These are phyloP conservation scores for Penicillium odoratum DNA, from an alignment of 495 filamentous ascomycete species.

Conservation along the genomic window DNA sequence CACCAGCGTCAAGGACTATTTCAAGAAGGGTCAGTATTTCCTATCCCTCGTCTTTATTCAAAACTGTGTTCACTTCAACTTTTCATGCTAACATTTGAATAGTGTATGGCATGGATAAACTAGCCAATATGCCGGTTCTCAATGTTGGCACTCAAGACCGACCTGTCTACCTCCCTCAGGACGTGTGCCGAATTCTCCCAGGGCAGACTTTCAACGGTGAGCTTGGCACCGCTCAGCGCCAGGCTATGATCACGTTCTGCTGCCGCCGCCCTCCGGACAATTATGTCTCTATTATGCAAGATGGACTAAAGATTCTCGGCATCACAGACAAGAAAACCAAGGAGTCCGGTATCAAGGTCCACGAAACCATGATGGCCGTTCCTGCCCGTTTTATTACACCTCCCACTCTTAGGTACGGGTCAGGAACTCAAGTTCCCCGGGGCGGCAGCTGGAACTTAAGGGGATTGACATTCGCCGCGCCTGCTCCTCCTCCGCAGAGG, in stretches of 20 bases:
- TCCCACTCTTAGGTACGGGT: conserved; percentile 19
- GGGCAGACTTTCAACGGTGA: conserved; percentile 60
- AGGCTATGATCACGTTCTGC: conserved; percentile 64
- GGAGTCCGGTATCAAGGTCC: conserved; percentile 2
- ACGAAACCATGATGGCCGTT: conserved; percentile 18
- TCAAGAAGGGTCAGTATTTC: conserved; percentile 13
- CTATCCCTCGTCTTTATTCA: background rate
- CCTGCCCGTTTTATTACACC: conserved; percentile 18
- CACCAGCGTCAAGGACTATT: conserved; percentile 20
- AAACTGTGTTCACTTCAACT: background rate
- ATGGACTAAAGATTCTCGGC: conserved; percentile 50
- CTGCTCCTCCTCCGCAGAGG: background rate
- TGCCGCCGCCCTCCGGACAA: conserved; percentile 62
- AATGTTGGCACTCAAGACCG: conserved; percentile 59
- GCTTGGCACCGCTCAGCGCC: conserved; percentile 50
- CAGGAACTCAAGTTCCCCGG: background rate
- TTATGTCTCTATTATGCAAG: conserved; percentile 56
- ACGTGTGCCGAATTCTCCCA: conserved; percentile 57
- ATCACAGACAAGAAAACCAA: conserved; percentile 26
- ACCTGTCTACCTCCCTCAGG: conserved; percentile 62
- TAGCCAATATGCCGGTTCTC: conserved; percentile 52
- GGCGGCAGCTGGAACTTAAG: conserved; percentile 23
- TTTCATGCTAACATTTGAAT: background rate
- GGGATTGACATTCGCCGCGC: conserved; percentile 7
- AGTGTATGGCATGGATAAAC: conserved; percentile 15